Evolutionary conservation across 345 rosid species (phyloP), one percentile per base, ranked within the genome.

Genomic region (Streptanthus diversifolius): DNA sequence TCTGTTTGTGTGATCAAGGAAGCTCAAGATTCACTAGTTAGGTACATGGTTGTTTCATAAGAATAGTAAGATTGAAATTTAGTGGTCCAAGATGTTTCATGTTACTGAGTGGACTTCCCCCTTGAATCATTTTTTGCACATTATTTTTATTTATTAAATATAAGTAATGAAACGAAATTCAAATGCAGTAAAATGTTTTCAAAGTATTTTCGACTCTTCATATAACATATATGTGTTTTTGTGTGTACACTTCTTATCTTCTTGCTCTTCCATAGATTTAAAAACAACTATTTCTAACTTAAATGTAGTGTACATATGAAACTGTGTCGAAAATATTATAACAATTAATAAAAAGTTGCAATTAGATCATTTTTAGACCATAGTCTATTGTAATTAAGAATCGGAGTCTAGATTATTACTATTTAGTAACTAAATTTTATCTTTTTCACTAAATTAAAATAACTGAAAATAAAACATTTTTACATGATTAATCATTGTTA

Each of bases 11-110:
- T 74, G 59, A 53, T 37, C n/a, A 67, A 67, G 37, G 27, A 58
- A 66, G 40, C 36, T 59, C 44, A 57, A 39, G 49, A 39, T 58
- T 59, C 72, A 40, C 36, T 39, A 15, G 78, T 74, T 74, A 49
- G 78, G 78, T 58, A 59, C 25, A 74, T 59, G 60, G 73, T 58
- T 49, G 68, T 58, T 74, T 74, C 73, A 59, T 52, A 49, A 58
- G 27, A 74, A 49, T 21, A 74, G 73, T 74, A 49, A 66, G 68
- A 67, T 59, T 37, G 29, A 21, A 74, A 39, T 49, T 48, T 48
- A 29, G 78, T 49, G 78, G 78, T 74, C 73, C 78, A 44, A 47
- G 43, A 40, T 67, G 62, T 49, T 58, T 74, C 68, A 49, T 58
- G 45, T 74, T 74, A 43, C 27, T 47, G 60, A 47, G 66, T 66